Base-by-base conservation (phyloP, 805 yeast species). In the Ogataea saltuana region DNA sequence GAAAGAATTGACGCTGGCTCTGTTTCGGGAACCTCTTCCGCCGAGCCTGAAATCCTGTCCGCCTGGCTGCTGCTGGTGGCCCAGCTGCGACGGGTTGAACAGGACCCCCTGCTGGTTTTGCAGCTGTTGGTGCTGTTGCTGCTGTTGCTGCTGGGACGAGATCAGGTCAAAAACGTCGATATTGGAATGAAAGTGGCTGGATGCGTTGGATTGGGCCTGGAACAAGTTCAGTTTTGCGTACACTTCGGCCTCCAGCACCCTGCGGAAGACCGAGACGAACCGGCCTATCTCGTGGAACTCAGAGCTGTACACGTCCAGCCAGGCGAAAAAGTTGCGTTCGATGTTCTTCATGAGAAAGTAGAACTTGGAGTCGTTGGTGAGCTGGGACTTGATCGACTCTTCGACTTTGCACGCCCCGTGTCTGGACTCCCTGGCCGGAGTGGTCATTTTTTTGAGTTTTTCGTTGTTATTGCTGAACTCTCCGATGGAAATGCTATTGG, bases 381-480 rank as follows among this genome's bases (percentile, higher is more conserved):
- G 40, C 34, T 50, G 55, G 2, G 54, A 46, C 26, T 53, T 52
- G 8, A 56, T 33, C 3, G 58, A 44, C 12, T 53, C 52, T 20
- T 55, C 56, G 3, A 36, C 37, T 38, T 49, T 52, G 21, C 22
- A 44, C 22, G 45, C 35, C 11, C 30, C 32, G 25, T 39, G 44
- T 20, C 33, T 45, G 41, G 31, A 11, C 22, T 50, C 53, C 22
- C 47, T 49, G 9, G 32, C 15, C 9, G 51, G 10, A 13, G 39
- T n/a, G 26, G 30, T 31, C 41, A 50, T 42, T 25, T 37, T 41
- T 37, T 50, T 53, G 31, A 59, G 36, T 35, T 57, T 55, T 31
- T 59, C 60, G 38, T 54, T 60, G 39, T 60, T 61, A 44, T 55
- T 57, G 33, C 50, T 54, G 29, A 61, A 58, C 34, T 55, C 59